Percentiles rank a stretch among this genome's conserved stretches.
Conservation (phyloP, 2,329 filamentous ascomycete genomes). For the Sporothrix schenckii region DNA sequence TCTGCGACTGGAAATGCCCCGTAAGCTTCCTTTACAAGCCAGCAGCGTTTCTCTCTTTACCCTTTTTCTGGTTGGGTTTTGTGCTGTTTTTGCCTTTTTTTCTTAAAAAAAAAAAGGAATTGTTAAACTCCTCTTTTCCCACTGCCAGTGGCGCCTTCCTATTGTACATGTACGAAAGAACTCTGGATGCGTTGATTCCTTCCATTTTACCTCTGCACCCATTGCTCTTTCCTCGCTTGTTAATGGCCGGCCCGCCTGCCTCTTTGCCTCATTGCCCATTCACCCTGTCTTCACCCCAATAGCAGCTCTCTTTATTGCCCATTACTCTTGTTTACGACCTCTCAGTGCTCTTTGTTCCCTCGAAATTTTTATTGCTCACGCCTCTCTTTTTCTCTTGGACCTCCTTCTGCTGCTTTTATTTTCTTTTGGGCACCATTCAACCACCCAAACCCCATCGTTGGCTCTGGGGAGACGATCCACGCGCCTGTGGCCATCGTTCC, state of each 20-base stretch:
- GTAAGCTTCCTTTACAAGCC: background rate
- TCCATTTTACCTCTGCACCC: background rate
- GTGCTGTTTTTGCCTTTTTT: too few relatives aligned
- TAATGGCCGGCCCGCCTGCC: conserved; percentile 1
- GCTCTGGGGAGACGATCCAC: conserved; percentile 18
- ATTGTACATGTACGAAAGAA: background rate
- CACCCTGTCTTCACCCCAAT: conserved; percentile 11
- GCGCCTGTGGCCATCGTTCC: conserved; percentile 3
- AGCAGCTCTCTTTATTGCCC: conserved; percentile 2
- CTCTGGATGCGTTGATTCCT: background rate
- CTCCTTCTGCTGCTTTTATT: too few relatives aligned
- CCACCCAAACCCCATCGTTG: background rate
- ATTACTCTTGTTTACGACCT: background rate
- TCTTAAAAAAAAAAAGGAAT: too few relatives aligned
- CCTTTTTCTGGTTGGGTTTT: background rate
- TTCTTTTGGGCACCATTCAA: background rate
- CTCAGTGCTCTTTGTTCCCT: background rate
- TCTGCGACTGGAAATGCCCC: conserved; percentile 16
- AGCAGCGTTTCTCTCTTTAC: background rate
- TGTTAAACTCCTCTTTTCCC: background rate
- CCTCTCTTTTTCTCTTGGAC: background rate
- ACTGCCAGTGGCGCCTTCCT: background rate
- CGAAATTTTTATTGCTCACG: background rate
- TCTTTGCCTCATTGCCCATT: background rate
- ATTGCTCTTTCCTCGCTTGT: background rate